These are phyloP conservation scores for Cicer cuneatum DNA, from an alignment of 306 rosid species.

Conservation along the genomic window DNA sequence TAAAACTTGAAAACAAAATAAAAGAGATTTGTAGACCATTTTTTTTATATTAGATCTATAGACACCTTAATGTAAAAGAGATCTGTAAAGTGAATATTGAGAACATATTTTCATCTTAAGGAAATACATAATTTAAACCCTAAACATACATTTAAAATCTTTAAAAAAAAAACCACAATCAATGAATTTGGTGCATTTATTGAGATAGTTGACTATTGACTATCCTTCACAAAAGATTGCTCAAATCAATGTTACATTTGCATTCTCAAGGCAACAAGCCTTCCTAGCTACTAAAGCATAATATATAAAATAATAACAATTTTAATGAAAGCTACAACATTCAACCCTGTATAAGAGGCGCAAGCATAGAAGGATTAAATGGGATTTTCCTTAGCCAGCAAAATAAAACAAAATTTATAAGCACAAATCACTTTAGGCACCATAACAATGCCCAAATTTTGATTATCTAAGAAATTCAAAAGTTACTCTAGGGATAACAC, in stretches of 20 bases:
- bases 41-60: too few relatives aligned
- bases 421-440: conserved; percentile 21
- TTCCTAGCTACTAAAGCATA: neutral
- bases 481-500: too few relatives aligned
- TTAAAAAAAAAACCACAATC: neutral
- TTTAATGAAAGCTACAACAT: conserved; percentile 12
- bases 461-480: conserved; percentile 19
- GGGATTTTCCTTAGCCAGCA: neutral
- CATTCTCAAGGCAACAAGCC: conserved; percentile 2
- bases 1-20: too few relatives aligned
- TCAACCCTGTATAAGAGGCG: neutral
- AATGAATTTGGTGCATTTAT: neutral
- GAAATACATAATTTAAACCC: too few relatives aligned
- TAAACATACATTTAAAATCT: too few relatives aligned
- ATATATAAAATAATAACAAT: neutral
- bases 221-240: neutral
- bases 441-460: conserved; percentile 21
- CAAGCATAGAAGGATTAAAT: neutral
- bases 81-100: too few relatives aligned
- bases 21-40: too few relatives aligned
- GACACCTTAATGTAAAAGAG: too few relatives aligned
- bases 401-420: conserved; percentile 32
- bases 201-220: neutral
- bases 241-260: neutral
- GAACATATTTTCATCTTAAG: too few relatives aligned